Evolutionary conservation across 2,329 filamentous ascomycete species (phyloP), one percentile per base, ranked within the genome.

Genomic region (Sclerotinia minor): DNA sequence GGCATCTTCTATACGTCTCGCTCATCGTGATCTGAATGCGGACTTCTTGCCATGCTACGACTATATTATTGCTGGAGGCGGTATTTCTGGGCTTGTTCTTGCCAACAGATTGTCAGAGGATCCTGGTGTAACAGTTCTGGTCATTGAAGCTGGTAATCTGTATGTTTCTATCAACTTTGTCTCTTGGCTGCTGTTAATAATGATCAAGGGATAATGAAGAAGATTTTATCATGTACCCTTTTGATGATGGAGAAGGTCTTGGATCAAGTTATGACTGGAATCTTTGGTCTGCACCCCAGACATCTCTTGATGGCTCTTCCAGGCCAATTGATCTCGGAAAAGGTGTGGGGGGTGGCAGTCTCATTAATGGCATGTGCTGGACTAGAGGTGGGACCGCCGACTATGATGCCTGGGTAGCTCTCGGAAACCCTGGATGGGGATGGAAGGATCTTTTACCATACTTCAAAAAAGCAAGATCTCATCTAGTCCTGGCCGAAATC

Each of bases 1-100:
- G 41, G 47, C 57, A n/a, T 66, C 26, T 32, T 65, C 72, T 3
- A 61, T 70, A 24, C 70, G 54, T 49, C 65, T 75, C 6, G 64
- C 68, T 44, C 66, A 68, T 52, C 69, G 72, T 38, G 72, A 72
- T 70, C 11, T 73, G 2, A 67, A 73, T 58, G 68, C 68, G 38
- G 57, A 69, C n/a, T 71, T 74, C 41, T 49, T 74, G 21, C 68
- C 69, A 47, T 74, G 73, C 65, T 79, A 80, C 64, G 77, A 80
- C 67, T 80, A 79, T 64, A 73, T 83, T 21, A 75, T 84, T 52
- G 76, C 82, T 35, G 82, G 82, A 5, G 82, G 82, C 24, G 82
- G 82, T 5, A 77, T 80, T 38, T 80, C 80, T 81, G 82, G 60
- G 32, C 76, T 84, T 15, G 79, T 80, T 1, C 74, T 84, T 38